Percentiles rank a stretch among this genome's conserved stretches.
phyloP scores from a whole-genome alignment of 2,329 filamentous ascomycete genomes.

The Phaeomoniella chlamydospora region DNA sequence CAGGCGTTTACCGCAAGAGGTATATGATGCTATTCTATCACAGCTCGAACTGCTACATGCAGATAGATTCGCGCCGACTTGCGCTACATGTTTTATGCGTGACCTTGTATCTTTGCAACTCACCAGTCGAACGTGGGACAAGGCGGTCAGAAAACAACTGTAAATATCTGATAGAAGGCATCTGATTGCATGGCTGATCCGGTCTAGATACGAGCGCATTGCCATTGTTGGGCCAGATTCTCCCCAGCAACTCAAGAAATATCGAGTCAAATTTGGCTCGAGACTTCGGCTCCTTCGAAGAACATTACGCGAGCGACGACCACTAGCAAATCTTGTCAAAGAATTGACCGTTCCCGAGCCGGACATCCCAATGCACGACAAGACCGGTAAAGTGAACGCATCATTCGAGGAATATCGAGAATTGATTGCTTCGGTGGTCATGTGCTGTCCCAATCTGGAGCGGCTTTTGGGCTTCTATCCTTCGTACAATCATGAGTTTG shows the following conservation, averaged over 20 bases:
- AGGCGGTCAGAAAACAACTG: slow-evolving; percentile 33
- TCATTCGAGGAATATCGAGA: slow-evolving; percentile 35
- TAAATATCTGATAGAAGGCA: slow-evolving; percentile 21
- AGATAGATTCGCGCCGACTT: slow-evolving; percentile 23
- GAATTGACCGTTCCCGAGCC: slow-evolving; percentile 38
- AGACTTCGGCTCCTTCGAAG: slow-evolving; percentile 39
- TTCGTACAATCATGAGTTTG: slow-evolving; percentile 38
- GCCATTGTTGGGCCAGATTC: slow-evolving; percentile 33
- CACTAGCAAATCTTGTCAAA: slow-evolving; percentile 35
- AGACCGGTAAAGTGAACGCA: slow-evolving; percentile 22
- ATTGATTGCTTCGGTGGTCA: slow-evolving; percentile 39
- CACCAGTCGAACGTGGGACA: slow-evolving; percentile 42
- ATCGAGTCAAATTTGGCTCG: slow-evolving; percentile 32
- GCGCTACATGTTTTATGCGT: slow-evolving; percentile 37
- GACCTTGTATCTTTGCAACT: slow-evolving; percentile 39
- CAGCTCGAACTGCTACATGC: slow-evolving; percentile 34
- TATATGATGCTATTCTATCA: slow-evolving; percentile 39
- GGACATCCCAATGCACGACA: slow-evolving; percentile 20
- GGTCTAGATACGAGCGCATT: slow-evolving; percentile 31
- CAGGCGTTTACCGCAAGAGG: slow-evolving; percentile 34
- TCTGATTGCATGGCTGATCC: not conserved
- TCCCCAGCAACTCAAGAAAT: slow-evolving; percentile 29
- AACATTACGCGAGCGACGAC: slow-evolving; percentile 35
- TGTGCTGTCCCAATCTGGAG: slow-evolving; percentile 44
- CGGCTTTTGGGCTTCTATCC: slow-evolving; percentile 37